Base-by-base conservation (phyloP, 2,329 filamentous ascomycete species). In the Neonectria faginata region DNA sequence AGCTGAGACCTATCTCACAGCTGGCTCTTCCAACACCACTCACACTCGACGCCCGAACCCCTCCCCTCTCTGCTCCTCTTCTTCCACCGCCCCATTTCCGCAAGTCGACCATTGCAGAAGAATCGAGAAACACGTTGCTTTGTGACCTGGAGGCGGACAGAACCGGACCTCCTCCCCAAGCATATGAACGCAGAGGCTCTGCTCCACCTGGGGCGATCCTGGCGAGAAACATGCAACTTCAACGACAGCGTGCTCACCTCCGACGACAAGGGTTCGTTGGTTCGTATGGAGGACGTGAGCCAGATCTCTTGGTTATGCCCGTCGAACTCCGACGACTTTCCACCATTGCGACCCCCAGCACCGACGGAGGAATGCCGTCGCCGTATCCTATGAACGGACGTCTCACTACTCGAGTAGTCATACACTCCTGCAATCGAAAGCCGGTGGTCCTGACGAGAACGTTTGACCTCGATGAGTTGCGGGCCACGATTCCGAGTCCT, bases 391-490 rank as follows among this genome's bases (percentile, higher is more conserved):
- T 61, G 3, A 64, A 69, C 7, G 64, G 66, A n/a, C 69, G 57
- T 9, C 55, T 76, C 39, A 72, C 68, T n/a, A 70, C 75, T 3
- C 70, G 72, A 7, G 74, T 74, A 8, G 67, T 75, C 14, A 68
- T 79, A 31, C 76, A 72, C 31, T 77, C 77, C 5, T 66, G 69
- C 27, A 79, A 81, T 2, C 77, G 80, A 18, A 79, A 80, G 52
- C 78, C 85, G 1, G 82, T 87, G 66, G 68, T 83, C 0, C 77
- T 89, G 18, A 79, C 82, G 67, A 80, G 85, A 31, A 81, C 79
- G 18, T 85, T 89, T 64, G 79, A 87, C 64, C 74, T 87, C 14
- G 77, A 82, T 27, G 77, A 82, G 64, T 74, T 88, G 10, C 79
- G 82, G 50, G 77, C 80, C 9, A 84, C 82, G 1, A 76, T 86